Evolutionary conservation across 768 basidiomycete species (phyloP), one percentile per base, ranked within the genome.

Genomic region (Rickenella mellea): DNA sequence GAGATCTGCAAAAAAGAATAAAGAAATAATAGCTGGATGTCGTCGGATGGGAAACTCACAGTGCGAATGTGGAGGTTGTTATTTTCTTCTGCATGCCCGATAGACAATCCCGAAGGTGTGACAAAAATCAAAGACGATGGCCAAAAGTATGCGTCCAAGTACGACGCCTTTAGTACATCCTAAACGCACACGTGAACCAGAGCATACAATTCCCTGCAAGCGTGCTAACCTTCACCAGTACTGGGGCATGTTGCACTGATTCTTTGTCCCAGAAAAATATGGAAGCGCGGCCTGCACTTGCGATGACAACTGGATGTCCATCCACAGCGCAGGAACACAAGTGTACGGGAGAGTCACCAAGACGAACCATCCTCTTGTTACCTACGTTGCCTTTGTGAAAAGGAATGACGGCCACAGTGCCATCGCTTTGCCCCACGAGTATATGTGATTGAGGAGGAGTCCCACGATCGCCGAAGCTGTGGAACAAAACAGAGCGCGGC

Each of bases 31-130:
- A 40, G 39, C 24, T 20, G 17, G 27, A 45, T 32, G 39, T 39
- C 42, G 37, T 24, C 15, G 35, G 17, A 21, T 3, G 6, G 22
- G 35, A 29, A 25, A 47, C 73, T 48, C 56, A 88, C 88, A 27
- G 86, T 74, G 43, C 80, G 78, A 35, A 93, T 78, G 51, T 93
- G 84, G 57, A 91, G 69, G 57, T 85, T 86, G 48, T 85, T 76
- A 9, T 89, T 64, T 45, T 82, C 73, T 25, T 67, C 63, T 10
- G 89, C 70, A 5, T 64, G 64, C 6, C 89, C 90, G 33, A 94
- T 74, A 37, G 73, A 61, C 12, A 92, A 58, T 0, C 70, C 64
- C 5, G 66, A 65, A 0, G 69, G 55, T 3, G 74, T 71, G 8
- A 75, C 75, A 31, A 90, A 56, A 17, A 84, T 51, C n/a, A 89